A percentile compares a stretch with the other conserved stretches of the same genome.
phyloP scores from a whole-genome alignment of 176 grass and related monocot genomes.

The Poa pratensis region DNA sequence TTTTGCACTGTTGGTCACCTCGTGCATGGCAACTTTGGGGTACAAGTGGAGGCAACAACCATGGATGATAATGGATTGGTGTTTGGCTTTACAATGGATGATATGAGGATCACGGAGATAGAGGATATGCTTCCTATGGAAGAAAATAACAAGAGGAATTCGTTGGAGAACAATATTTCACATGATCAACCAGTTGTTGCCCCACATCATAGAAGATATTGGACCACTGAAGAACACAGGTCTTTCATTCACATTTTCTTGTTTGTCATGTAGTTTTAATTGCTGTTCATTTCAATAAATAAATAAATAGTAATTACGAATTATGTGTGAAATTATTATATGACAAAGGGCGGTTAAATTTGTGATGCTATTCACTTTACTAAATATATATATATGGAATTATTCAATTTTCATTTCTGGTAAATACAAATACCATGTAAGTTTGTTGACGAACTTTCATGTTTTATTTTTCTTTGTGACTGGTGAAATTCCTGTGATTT shows the following conservation, averaged over 20 bases:
- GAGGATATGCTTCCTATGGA: too few species aligned
- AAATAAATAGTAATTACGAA: background rate
- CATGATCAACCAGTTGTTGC: background rate
- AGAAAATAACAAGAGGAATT: background rate
- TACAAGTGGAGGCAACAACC: background rate
- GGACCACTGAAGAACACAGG: slow-evolving; percentile 35
- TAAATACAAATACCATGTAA: background rate
- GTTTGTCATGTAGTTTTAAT: background rate
- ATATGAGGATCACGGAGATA: too few species aligned
- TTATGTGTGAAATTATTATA: background rate
- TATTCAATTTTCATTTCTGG: background rate
- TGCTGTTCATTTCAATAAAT: background rate
- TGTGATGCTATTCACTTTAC: background rate
- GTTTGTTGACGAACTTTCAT: background rate
- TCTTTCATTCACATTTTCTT: background rate
- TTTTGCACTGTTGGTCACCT: background rate
- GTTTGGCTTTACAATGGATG: background rate
- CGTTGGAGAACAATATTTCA: background rate
- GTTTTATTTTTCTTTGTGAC: background rate
- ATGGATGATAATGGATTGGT: background rate
- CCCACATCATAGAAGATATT: slow-evolving; percentile 25
- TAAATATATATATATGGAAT: background rate
- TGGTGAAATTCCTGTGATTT: too few species aligned
- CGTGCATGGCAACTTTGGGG: background rate
- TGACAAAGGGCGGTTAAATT: background rate